Evolutionary conservation across 352 stramenopile species (phyloP).

Genomic region (Saprolegnia diclina): DNA sequence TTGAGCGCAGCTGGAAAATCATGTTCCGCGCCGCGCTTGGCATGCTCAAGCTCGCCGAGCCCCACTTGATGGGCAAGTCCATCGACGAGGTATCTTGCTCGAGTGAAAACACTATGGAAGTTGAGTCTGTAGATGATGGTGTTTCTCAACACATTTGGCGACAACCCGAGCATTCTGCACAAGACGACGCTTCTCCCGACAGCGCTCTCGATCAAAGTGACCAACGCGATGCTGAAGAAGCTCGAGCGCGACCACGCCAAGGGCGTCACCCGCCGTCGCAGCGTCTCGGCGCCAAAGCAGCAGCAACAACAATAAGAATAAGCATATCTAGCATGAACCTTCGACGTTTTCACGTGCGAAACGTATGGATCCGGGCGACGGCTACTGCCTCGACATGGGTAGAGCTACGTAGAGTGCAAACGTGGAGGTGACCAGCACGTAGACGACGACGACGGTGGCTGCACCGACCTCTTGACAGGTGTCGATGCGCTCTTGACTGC

Average conservation of each 20-base stretch:
- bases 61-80: conserved; percentile 50
- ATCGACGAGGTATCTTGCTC: conserved; percentile 63
- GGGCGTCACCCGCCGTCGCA: conserved; percentile 3
- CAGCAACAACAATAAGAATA: no score
- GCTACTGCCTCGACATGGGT: not conserved
- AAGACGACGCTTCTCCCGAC: conserved; percentile 34
- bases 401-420: no score
- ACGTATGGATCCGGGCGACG: not conserved
- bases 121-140: conserved; percentile 34
- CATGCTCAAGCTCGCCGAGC: conserved; percentile 58
- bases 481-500: not conserved
- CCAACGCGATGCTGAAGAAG: conserved; percentile 66
- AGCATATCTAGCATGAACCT: no score
- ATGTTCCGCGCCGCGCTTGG: conserved; percentile 64
- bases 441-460: no score
- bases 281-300: conserved; percentile 12
- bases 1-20: conserved; percentile 84
- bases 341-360: not conserved
- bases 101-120: not conserved
- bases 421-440: no score
- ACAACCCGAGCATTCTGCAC: conserved; percentile 18
- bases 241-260: conserved; percentile 32
- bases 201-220: conserved; percentile 69
- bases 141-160: conserved; percentile 79
- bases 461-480: not conserved